phyloP scores from a whole-genome alignment of 257 asterid genomes.

The Coffea canephora region DNA sequence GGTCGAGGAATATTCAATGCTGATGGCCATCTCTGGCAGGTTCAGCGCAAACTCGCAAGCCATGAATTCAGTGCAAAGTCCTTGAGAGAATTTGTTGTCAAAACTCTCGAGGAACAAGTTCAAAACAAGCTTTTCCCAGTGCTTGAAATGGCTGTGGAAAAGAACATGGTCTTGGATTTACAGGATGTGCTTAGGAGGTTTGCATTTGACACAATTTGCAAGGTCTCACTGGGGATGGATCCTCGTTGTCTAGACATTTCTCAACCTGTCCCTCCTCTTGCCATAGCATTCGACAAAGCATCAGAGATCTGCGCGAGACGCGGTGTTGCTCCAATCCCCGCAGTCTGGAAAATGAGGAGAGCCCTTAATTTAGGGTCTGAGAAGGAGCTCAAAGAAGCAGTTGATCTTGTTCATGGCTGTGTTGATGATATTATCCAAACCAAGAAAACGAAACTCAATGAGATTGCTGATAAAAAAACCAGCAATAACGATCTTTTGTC shows the following conservation, averaged over 20 bases:
- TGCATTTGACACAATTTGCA: slow-evolving; percentile 24
- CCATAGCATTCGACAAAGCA: slow-evolving; percentile 58
- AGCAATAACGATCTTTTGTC: slow-evolving; percentile 48
- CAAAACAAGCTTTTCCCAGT: slow-evolving; percentile 47
- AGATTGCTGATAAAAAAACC: neutral
- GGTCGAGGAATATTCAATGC: slow-evolving; percentile 74
- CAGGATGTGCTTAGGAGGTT: slow-evolving; percentile 26
- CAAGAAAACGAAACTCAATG: slow-evolving; percentile 18
- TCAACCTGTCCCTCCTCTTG: slow-evolving; percentile 34
- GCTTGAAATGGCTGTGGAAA: slow-evolving; percentile 32
- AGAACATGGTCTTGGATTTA: slow-evolving; percentile 6
- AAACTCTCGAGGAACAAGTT: slow-evolving; percentile 38
- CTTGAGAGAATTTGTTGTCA: slow-evolving; percentile 31
- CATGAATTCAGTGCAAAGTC: slow-evolving; percentile 49
- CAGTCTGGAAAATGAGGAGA: slow-evolving; percentile 57
- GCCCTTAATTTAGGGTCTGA: slow-evolving; percentile 51
- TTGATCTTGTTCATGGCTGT: slow-evolving; percentile 38
- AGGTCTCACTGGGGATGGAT: slow-evolving; percentile 19
- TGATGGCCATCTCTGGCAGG: slow-evolving; percentile 60
- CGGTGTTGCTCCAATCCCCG: slow-evolving; percentile 43
- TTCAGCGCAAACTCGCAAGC: slow-evolving; percentile 51
- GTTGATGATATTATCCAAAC: slow-evolving; percentile 32
- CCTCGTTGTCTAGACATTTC: slow-evolving; percentile 21
- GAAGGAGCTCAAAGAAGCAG: slow-evolving; percentile 42
- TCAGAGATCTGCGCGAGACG: slow-evolving; percentile 52